Conservation (phyloP, 2,329 filamentous ascomycete species). For the Aureobasidium sp. region DNA sequence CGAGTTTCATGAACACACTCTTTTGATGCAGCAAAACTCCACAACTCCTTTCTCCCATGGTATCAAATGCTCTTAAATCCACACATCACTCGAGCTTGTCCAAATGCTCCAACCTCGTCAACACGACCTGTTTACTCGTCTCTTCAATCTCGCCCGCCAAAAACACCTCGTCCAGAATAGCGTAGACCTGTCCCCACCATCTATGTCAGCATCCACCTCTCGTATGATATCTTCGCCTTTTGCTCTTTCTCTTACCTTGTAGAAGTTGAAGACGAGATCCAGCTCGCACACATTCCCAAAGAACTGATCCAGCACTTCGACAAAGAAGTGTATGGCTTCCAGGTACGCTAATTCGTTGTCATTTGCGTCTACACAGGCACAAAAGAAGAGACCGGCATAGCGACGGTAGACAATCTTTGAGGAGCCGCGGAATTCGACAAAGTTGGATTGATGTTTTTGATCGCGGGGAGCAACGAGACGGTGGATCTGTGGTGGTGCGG, state of each 20-base stretch:
- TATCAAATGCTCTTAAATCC: neutral
- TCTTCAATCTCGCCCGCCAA: conserved; percentile 97
- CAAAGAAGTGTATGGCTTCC: conserved; percentile 98
- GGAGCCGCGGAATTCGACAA: conserved; percentile 84
- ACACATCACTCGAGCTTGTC: conserved; percentile 77
- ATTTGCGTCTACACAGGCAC: conserved; percentile 96
- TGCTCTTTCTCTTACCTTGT: conserved; percentile 37
- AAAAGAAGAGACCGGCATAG: conserved; percentile 98
- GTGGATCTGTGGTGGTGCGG: conserved; percentile 58
- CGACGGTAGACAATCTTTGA: conserved; percentile 94
- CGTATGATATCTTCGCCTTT: neutral
- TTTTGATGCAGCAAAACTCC: neutral
- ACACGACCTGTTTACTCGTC: conserved; percentile 94
- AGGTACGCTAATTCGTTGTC: conserved; percentile 97
- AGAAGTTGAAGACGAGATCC: conserved; percentile 71
- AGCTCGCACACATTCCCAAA: conserved; percentile 99
- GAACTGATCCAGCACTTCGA: conserved; percentile 96
- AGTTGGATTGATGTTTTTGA: conserved; percentile 99
- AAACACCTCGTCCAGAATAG: conserved; percentile 97
- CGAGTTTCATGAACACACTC: neutral
- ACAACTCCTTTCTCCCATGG: neutral
- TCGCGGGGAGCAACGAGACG: conserved; percentile 94
- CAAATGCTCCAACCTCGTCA: conserved; percentile 87
- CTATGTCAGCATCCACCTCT: conserved; percentile 29
- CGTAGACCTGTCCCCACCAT: conserved; percentile 65